Conservation (phyloP, 257 asterid species). For the Apocynum venetum region DNA sequence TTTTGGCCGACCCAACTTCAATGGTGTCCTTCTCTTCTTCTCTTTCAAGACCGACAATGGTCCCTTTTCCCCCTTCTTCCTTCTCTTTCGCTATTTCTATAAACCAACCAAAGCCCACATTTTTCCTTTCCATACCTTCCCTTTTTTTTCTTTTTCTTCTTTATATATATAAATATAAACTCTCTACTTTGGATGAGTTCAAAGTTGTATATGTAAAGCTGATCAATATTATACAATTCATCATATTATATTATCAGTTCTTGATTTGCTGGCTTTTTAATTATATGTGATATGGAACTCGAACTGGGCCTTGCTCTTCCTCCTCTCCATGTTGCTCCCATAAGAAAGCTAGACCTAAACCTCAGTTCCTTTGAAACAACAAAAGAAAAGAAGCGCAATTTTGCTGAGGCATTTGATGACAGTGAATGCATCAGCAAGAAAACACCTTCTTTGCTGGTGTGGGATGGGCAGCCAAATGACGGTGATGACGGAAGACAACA, state of each 20-base stretch:
- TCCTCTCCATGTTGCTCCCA: constrained; percentile 15
- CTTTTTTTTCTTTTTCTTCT: too few relatives aligned
- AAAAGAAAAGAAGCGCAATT: constrained; percentile 17
- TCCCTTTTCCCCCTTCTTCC: constrained; percentile 11
- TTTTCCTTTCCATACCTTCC: too few relatives aligned
- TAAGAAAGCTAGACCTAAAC: constrained; percentile 10
- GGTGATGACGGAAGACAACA: constrained; percentile 17
- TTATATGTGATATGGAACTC: constrained; percentile 41
- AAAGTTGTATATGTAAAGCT: constrained; percentile 12
- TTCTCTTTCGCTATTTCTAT: not conserved
- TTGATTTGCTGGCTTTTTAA: not conserved
- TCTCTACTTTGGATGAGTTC: not conserved
- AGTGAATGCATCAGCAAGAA: constrained; percentile 19
- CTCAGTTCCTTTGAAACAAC: not conserved
- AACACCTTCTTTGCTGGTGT: constrained; percentile 32
- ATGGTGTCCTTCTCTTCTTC: constrained; percentile 28
- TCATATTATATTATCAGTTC: too few relatives aligned
- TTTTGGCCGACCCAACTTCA: constrained; percentile 69
- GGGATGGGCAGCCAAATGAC: constrained; percentile 43
- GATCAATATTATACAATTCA: not conserved
- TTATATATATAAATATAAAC: not conserved
- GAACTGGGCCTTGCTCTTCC: constrained; percentile 55
- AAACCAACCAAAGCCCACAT: not conserved
- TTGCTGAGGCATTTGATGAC: constrained; percentile 26
- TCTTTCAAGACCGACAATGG: constrained; percentile 20